Base-by-base conservation (phyloP, 169 alveolate species). In the Babesia caballi region DNA sequence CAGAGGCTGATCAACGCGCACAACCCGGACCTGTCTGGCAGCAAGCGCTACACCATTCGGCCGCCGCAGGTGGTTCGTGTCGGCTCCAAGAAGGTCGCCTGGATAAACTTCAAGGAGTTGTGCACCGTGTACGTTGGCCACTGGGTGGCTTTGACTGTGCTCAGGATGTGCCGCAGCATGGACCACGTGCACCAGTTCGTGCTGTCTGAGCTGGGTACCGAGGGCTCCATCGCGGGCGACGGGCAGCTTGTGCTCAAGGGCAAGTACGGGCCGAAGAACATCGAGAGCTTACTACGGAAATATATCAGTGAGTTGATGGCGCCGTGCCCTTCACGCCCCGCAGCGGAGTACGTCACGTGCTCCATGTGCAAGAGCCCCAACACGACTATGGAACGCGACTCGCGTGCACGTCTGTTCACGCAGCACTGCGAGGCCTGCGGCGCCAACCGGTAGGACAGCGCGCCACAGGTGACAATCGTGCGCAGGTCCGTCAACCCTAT, bases 51-150 rank as follows among this genome's bases (percentile, higher is more conserved):
- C 76, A 92, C 96, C 19, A 85, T 94, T 40, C 90, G 88, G 66
- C 96, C 97, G 9, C 98, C 98, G 6, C 95, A 95, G 61, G 96
- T 96, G 35, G 97, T 93, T n/a, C 87, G 96, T 19, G 96, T 95
- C 3, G 98, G 99, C 30, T 92, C 98, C n/a, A 96, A 94, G 85
- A 96, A 94, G 87, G 97, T 94, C 1, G 96, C 96, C 17, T 95
- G 98, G 98, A 89, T 91, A 58, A 96, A 96, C 90, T 96, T 95
- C 87, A 93, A 91, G 44, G 98, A 92, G 60, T 93, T 95, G 54
- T 92, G 97, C 76, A 75, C 76, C 25, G 89, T 93, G 93, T 85
- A 81, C 12, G 80, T 67, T 25, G 3, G 44, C n/a, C n/a, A 0
- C 23, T 28, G 36, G 15, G 51, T 3, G 1, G 2, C 25, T 21